Conservation (phyloP, 2,329 filamentous ascomycete genomes). For the Byssothecium circinans region DNA sequence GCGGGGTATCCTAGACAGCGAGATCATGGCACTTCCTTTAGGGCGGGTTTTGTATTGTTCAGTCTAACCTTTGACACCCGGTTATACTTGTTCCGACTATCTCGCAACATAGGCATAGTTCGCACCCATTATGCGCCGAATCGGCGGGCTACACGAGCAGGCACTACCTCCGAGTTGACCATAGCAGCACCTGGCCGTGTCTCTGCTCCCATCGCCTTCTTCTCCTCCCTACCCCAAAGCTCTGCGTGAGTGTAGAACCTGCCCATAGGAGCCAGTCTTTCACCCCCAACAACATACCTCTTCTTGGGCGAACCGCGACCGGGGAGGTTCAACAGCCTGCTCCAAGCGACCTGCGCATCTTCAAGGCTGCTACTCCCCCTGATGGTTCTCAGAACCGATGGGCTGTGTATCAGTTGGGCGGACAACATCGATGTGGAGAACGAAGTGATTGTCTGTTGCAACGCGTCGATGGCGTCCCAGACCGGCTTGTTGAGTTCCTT, state of each 20-base stretch:
- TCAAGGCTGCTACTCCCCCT: conserved; percentile 37
- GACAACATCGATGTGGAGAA: conserved; percentile 35
- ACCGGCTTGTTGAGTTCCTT: conserved; percentile 42
- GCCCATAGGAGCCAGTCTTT: conserved; percentile 15
- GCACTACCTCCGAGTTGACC: neutral
- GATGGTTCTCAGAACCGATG: conserved; percentile 39
- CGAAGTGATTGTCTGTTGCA: conserved; percentile 32
- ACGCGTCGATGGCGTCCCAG: conserved; percentile 29
- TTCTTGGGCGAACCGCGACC: conserved; percentile 10
- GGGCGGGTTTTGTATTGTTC: too few species aligned
- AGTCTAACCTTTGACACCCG: too few species aligned
- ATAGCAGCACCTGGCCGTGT: neutral
- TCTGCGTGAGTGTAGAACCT: conserved; percentile 32
- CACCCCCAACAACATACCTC: conserved; percentile 1
- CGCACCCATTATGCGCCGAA: neutral
- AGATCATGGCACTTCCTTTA: too few species aligned
- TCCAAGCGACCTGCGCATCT: conserved; percentile 36
- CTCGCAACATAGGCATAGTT: too few species aligned
- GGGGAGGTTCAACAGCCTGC: conserved; percentile 35
- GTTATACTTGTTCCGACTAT: too few species aligned
- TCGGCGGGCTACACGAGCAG: neutral
- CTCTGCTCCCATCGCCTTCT: neutral
- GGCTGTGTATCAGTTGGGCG: conserved; percentile 25
- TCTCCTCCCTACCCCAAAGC: conserved; percentile 23
- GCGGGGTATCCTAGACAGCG: too few species aligned